phyloP scores from a whole-genome alignment of 345 rosid genomes.

The Hibiscus syriacus region DNA sequence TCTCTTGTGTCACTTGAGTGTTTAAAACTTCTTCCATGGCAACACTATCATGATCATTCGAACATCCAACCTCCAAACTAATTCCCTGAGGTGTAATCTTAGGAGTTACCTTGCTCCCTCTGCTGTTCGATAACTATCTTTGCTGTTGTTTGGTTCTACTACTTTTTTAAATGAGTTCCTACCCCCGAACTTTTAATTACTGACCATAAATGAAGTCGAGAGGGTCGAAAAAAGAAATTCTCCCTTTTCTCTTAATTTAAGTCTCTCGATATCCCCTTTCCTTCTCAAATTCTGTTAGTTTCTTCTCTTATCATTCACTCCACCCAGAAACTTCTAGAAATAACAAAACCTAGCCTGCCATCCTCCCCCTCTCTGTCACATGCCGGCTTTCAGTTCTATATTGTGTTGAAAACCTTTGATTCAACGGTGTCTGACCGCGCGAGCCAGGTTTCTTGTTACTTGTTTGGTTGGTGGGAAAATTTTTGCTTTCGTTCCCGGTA shows the following conservation, averaged over 20 bases:
- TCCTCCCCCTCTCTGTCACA: not conserved
- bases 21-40: no score
- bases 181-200: no score
- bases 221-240: no score
- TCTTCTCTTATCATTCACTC: conserved; percentile 37
- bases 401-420: not conserved
- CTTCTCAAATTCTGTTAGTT: conserved; percentile 33
- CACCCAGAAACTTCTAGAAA: conserved; percentile 78
- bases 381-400: not conserved
- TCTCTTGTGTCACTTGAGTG: no score
- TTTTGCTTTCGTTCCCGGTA: not conserved
- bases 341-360: conserved; percentile 17
- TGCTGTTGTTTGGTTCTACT: no score
- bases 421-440: not conserved
- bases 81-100: no score
- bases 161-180: no score
- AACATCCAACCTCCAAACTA: no score
- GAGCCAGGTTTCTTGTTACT: not conserved
- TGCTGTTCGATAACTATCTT: no score
- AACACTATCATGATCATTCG: no score
- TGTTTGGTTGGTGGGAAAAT: conserved; percentile 23
- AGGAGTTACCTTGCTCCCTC: no score
- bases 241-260: conserved; percentile 9
- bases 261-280: not conserved
- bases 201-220: no score